These are phyloP conservation scores for Salix suchowensis DNA, from an alignment of 345 rosid genomes.

Conservation along the genomic window DNA sequence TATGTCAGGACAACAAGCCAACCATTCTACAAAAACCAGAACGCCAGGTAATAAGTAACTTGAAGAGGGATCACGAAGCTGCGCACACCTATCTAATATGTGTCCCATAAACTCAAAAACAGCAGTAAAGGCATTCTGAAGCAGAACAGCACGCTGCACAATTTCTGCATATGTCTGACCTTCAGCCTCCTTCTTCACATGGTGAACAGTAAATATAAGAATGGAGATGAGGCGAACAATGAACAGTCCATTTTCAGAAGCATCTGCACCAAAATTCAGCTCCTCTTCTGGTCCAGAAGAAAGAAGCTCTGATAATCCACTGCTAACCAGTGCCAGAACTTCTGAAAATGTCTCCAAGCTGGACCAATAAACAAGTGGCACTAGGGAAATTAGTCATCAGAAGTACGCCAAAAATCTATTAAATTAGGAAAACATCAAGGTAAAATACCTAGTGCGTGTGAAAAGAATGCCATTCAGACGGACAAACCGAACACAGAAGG, in stretches of 20 bases:
- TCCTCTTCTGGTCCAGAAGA: slow-evolving; percentile 58
- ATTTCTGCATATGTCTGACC: slow-evolving; percentile 88
- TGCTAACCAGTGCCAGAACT: slow-evolving; percentile 59
- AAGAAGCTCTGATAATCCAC: slow-evolving; percentile 58
- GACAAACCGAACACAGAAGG: slow-evolving; percentile 74
- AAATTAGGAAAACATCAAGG: not conserved
- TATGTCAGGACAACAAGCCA: slow-evolving; percentile 81
- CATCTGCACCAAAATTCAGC: slow-evolving; percentile 64
- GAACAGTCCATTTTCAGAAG: slow-evolving; percentile 58
- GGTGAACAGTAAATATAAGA: slow-evolving; percentile 70
- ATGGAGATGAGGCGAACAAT: slow-evolving; percentile 66
- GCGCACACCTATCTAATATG: slow-evolving; percentile 54
- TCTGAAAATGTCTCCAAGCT: slow-evolving; percentile 90
- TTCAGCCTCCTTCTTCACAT: slow-evolving; percentile 63
- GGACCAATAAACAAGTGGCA: slow-evolving; percentile 20
- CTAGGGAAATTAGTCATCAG: not conserved
- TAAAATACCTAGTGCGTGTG: slow-evolving; percentile 78
- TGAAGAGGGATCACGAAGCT: slow-evolving; percentile 62
- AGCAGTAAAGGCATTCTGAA: slow-evolving; percentile 78
- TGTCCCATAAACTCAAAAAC: slow-evolving; percentile 69
- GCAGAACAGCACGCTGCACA: slow-evolving; percentile 80
- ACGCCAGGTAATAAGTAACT: slow-evolving; percentile 79
- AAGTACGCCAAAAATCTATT: slow-evolving; percentile 1
- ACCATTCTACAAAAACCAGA: slow-evolving; percentile 85
- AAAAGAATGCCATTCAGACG: slow-evolving; percentile 90